Conservation (phyloP, 116 monocot genomes). For the Thalassia testudinum region DNA sequence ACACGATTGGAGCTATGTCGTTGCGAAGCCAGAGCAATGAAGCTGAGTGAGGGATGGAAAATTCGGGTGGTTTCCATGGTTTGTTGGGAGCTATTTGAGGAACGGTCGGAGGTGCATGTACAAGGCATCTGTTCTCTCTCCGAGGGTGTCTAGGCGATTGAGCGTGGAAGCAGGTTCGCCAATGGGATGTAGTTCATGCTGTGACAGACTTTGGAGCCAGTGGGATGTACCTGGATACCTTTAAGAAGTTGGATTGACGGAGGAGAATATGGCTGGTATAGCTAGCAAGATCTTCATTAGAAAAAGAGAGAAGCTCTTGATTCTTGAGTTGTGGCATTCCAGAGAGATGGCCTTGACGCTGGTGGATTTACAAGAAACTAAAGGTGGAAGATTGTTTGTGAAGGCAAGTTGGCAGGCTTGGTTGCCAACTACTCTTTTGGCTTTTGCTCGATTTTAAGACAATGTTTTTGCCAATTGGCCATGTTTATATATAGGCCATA, state of each 20-base stretch:
- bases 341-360: too few relatives aligned
- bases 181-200: constrained; percentile 66
- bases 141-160: constrained; percentile 48
- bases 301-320: too few relatives aligned
- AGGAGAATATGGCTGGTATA: constrained; percentile 45
- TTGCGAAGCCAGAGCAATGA: constrained; percentile 63
- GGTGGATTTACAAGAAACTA: too few relatives aligned
- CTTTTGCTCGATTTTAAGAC: too few relatives aligned
- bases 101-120: constrained; percentile 75
- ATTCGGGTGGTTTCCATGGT: constrained; percentile 80
- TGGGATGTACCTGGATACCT: constrained; percentile 76
- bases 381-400: too few relatives aligned
- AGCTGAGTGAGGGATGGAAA: constrained; percentile 70
- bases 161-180: constrained; percentile 85
- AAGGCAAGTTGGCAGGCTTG: too few relatives aligned
- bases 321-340: too few relatives aligned
- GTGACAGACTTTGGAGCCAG: constrained; percentile 86
- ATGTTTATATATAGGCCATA: too few relatives aligned
- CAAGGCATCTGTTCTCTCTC: constrained; percentile 76
- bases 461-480: too few relatives aligned
- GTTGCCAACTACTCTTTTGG: too few relatives aligned
- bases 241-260: constrained; percentile 86
- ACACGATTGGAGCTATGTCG: constrained; percentile 88
- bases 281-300: constrained; percentile 56
- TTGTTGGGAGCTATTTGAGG: constrained; percentile 87